A percentile compares a stretch with the other conserved stretches of the same genome.
These are phyloP conservation scores for Ophiostoma ulmi DNA, from an alignment of 2,329 filamentous ascomycete genomes.

Conservation along the genomic window DNA sequence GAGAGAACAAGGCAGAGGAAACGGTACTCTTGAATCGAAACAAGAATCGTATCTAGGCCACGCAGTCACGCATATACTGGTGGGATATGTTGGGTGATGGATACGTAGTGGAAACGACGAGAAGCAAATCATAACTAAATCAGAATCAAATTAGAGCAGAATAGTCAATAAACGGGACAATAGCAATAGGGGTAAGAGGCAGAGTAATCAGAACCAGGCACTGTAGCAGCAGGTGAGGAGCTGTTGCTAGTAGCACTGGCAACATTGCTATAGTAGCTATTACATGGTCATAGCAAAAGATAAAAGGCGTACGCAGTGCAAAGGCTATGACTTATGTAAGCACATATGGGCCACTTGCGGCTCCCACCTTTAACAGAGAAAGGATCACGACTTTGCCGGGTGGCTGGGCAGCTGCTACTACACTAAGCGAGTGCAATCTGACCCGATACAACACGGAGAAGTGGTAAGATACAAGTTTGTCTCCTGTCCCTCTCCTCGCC, in stretches of 20 bases:
- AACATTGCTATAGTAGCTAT: not conserved
- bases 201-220: not conserved
- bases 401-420: not conserved
- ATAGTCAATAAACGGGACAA: not conserved
- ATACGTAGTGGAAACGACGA: not conserved
- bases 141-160: not conserved
- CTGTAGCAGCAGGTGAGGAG: not conserved
- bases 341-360: not conserved
- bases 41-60: not conserved
- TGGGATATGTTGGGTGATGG: not conserved
- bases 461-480: not conserved
- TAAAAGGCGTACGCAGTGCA: not conserved
- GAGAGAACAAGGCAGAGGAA: not conserved
- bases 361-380: not conserved
- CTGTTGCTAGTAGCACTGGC: not conserved
- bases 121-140: not conserved
- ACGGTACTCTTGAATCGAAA: not conserved
- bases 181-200: not conserved
- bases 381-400: not conserved
- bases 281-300: not conserved
- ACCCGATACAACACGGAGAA: slow-evolving; percentile 6
- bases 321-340: not conserved
- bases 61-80: no score
- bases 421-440: not conserved
- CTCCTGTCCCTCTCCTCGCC: not conserved